These are phyloP conservation scores for Candida golubevii DNA, from an alignment of 805 yeast genomes.

Conservation along the genomic window DNA sequence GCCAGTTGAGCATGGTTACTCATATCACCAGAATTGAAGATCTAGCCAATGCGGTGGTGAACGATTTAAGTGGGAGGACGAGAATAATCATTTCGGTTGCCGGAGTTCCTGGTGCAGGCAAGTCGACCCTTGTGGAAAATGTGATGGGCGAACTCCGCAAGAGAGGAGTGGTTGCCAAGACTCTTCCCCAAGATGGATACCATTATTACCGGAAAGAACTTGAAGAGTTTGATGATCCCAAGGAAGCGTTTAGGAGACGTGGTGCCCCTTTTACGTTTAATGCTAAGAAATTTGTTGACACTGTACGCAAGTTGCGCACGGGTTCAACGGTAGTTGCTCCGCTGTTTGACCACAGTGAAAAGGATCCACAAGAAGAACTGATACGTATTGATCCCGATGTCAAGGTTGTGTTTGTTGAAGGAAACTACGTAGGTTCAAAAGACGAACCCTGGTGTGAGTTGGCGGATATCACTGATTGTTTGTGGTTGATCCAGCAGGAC, in stretches of 20 bases:
- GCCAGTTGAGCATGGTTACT: slow-evolving; percentile 6
- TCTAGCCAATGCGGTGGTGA: slow-evolving; percentile 7
- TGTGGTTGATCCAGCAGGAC: slow-evolving; percentile 51
- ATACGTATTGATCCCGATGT: slow-evolving; percentile 43
- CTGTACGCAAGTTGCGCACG: slow-evolving; percentile 18
- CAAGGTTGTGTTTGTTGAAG: slow-evolving; percentile 66
- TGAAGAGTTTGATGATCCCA: slow-evolving; percentile 46
- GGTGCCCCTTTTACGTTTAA: slow-evolving; percentile 91
- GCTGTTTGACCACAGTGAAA: slow-evolving; percentile 67
- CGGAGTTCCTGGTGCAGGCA: slow-evolving; percentile 87
- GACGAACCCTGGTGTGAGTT: slow-evolving; percentile 59
- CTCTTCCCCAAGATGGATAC: slow-evolving; percentile 40
- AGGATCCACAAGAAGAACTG: slow-evolving; percentile 65
- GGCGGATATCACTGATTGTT: slow-evolving; percentile 33
- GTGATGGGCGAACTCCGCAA: slow-evolving; percentile 35
- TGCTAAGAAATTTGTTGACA: slow-evolving; percentile 33
- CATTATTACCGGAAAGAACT: slow-evolving; percentile 33
- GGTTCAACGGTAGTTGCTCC: slow-evolving; percentile 48
- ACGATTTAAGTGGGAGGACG: slow-evolving; percentile 4
- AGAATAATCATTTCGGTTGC: slow-evolving; percentile 56
- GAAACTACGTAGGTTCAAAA: slow-evolving; percentile 61
- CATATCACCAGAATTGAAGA: slow-evolving; percentile 9
- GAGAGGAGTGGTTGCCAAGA: slow-evolving; percentile 14
- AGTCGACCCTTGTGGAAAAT: slow-evolving; percentile 57
- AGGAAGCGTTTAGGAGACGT: slow-evolving; percentile 55